Evolutionary conservation across 768 basidiomycete species (phyloP).

Genomic region (Tricholoma flavovirens): DNA sequence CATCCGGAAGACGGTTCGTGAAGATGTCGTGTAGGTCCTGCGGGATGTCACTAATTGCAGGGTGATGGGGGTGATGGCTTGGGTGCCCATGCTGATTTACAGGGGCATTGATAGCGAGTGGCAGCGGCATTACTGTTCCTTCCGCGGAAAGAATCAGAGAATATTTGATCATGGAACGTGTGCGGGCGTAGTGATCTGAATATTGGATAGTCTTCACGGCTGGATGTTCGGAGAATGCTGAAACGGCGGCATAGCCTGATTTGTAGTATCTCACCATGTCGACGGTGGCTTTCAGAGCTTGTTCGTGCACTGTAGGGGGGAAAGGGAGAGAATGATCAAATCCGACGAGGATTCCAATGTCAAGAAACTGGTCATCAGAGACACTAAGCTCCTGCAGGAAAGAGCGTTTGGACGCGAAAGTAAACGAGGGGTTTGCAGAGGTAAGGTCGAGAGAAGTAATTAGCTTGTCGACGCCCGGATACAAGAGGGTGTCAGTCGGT

Average conservation of each 20-base stretch:
- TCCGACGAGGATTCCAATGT: slow-evolving; percentile 88
- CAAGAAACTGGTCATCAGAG: slow-evolving; percentile 88
- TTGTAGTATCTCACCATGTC: slow-evolving; percentile 94
- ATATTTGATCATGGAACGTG: slow-evolving; percentile 88
- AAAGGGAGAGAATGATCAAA: slow-evolving; percentile 77
- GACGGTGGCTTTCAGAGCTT: slow-evolving; percentile 77
- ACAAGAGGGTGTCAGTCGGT: slow-evolving; percentile 84
- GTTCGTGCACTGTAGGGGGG: slow-evolving; percentile 77
- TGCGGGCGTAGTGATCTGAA: slow-evolving; percentile 80
- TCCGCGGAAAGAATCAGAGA: slow-evolving; percentile 88
- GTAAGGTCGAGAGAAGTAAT: slow-evolving; percentile 84
- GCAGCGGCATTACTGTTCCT: slow-evolving; percentile 73
- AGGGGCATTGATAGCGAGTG: slow-evolving; percentile 56
- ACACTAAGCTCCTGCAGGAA: slow-evolving; percentile 57
- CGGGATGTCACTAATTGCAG: slow-evolving; percentile 85
- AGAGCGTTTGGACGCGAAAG: slow-evolving; percentile 74
- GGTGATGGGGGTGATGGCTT: slow-evolving; percentile 57
- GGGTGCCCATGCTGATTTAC: slow-evolving; percentile 39
- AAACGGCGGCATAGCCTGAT: slow-evolving; percentile 76
- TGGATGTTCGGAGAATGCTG: slow-evolving; percentile 74
- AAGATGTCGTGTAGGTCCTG: slow-evolving; percentile 91
- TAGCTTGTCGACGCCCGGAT: slow-evolving; percentile 81
- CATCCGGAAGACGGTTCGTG: slow-evolving; percentile 90
- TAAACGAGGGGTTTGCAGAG: slow-evolving; percentile 64
- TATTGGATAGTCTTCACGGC: slow-evolving; percentile 78